These are phyloP conservation scores for Phytopythium kandeliae DNA, from an alignment of 352 stramenopile genomes.

Conservation along the genomic window DNA sequence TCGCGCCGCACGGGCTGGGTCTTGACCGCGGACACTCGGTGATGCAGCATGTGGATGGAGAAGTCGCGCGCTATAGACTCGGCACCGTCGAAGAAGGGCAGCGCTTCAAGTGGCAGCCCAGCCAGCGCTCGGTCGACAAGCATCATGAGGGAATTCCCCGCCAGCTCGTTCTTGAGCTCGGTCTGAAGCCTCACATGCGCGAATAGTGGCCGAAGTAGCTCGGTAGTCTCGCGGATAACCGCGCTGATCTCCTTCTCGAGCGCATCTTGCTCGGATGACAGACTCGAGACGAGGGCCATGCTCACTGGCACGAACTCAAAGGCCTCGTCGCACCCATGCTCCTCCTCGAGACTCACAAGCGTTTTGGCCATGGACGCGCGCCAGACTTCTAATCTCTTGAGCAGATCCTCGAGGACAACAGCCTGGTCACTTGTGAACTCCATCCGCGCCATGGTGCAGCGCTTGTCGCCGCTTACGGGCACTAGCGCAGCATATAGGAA, in stretches of 20 bases:
- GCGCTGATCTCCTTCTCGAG: constrained; percentile 49
- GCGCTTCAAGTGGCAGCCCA: constrained; percentile 44
- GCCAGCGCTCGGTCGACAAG: constrained; percentile 50
- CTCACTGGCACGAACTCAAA: constrained; percentile 26
- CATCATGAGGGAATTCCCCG: constrained; percentile 38
- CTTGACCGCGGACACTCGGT: constrained; percentile 43
- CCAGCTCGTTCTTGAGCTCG: constrained; percentile 35
- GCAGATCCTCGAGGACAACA: constrained; percentile 19
- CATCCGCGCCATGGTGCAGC: constrained; percentile 45
- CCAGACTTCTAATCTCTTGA: constrained; percentile 28
- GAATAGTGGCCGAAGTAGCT: constrained; percentile 50
- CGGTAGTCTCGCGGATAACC: constrained; percentile 35
- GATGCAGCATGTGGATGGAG: constrained; percentile 63
- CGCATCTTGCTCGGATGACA: constrained; percentile 19
- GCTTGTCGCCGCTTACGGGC: constrained; percentile 22
- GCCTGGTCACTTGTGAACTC: constrained; percentile 41
- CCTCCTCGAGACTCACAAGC: constrained; percentile 34
- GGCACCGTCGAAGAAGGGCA: constrained; percentile 33
- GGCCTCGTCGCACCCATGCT: constrained; percentile 22
- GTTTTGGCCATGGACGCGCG: constrained; percentile 27
- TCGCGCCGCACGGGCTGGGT: constrained; percentile 43
- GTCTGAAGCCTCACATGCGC: constrained; percentile 33
- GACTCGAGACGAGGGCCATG: not conserved
- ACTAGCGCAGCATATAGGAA: constrained; percentile 56
- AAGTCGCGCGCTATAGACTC: constrained; percentile 61